Evolutionary conservation across 2,329 filamentous ascomycete species (phyloP).

Genomic region (Hirsutella minnesotensis): DNA sequence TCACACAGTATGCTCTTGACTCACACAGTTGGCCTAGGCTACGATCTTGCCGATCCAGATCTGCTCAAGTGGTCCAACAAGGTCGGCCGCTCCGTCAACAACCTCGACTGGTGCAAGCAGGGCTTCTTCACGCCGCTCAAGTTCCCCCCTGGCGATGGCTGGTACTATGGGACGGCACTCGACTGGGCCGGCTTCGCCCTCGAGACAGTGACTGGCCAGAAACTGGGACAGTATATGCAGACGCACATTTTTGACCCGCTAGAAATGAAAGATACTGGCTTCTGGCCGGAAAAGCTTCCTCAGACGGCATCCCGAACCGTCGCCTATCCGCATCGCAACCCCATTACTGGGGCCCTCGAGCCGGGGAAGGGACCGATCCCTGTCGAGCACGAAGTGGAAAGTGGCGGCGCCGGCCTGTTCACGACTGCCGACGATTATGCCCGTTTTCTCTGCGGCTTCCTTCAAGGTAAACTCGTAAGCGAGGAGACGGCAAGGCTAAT

Average conservation of each 20-base stretch:
- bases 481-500: slow-evolving; percentile 20
- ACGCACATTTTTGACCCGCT: slow-evolving; percentile 23
- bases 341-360: slow-evolving; percentile 9
- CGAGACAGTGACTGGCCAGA: slow-evolving; percentile 24
- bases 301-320: slow-evolving; percentile 12
- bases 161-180: slow-evolving; percentile 33
- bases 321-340: slow-evolving; percentile 9
- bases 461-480: slow-evolving; percentile 18
- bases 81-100: slow-evolving; percentile 18
- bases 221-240: slow-evolving; percentile 25
- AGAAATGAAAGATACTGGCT: slow-evolving; percentile 23
- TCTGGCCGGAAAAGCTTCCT: slow-evolving; percentile 19
- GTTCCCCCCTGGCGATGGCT: slow-evolving; percentile 33
- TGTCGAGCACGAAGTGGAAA: slow-evolving; percentile 21
- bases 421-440: slow-evolving; percentile 28
- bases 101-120: slow-evolving; percentile 20
- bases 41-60: slow-evolving; percentile 28
- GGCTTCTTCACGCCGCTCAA: slow-evolving; percentile 29
- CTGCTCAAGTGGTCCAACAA: slow-evolving; percentile 26
- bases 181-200: slow-evolving; percentile 37
- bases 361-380: slow-evolving; percentile 10
- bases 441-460: slow-evolving; percentile 19
- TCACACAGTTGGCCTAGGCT: slow-evolving; percentile 35
- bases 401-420: slow-evolving; percentile 31
- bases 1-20: slow-evolving; percentile 29